A percentile compares a stretch with the other conserved stretches of the same genome.
Evolutionary conservation across 2,329 filamentous ascomycete species (phyloP).

Genomic region (Ophiostoma perfectum): DNA sequence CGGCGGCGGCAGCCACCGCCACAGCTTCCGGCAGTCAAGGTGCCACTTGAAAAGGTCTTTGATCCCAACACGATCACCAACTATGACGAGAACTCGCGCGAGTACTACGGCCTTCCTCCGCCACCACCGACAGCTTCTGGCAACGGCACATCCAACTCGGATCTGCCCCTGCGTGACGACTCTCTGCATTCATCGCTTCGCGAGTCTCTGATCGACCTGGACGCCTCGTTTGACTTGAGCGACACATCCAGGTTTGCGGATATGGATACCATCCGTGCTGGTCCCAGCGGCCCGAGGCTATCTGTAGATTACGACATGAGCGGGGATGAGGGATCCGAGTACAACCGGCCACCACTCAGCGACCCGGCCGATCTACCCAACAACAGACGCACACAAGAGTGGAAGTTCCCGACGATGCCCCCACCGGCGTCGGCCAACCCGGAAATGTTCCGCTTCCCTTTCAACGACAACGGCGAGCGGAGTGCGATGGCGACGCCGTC

Average conservation of each 20-base stretch:
- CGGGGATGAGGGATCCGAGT: slow-evolving; percentile 41
- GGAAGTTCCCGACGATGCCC: slow-evolving; percentile 48
- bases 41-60: slow-evolving; percentile 59
- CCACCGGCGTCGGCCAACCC: slow-evolving; percentile 47
- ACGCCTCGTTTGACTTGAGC: slow-evolving; percentile 47
- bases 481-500: slow-evolving; percentile 19
- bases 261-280: slow-evolving; percentile 54
- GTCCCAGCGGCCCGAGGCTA: slow-evolving; percentile 35
- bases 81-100: slow-evolving; percentile 58
- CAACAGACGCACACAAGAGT: slow-evolving; percentile 41
- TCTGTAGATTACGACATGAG: slow-evolving; percentile 49
- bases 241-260: slow-evolving; percentile 57
- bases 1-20: slow-evolving; percentile 52
- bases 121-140: slow-evolving; percentile 34
- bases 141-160: slow-evolving; percentile 36
- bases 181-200: slow-evolving; percentile 49
- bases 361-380: slow-evolving; percentile 51
- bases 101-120: slow-evolving; percentile 51
- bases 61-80: slow-evolving; percentile 60
- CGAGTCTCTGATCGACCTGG: slow-evolving; percentile 61
- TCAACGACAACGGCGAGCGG: slow-evolving; percentile 30
- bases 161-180: slow-evolving; percentile 54
- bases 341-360: slow-evolving; percentile 46
- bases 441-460: slow-evolving; percentile 43
- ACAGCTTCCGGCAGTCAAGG: slow-evolving; percentile 53